These are phyloP conservation scores for Solanum chaucha DNA, from an alignment of 257 asterid genomes.

Conservation along the genomic window DNA sequence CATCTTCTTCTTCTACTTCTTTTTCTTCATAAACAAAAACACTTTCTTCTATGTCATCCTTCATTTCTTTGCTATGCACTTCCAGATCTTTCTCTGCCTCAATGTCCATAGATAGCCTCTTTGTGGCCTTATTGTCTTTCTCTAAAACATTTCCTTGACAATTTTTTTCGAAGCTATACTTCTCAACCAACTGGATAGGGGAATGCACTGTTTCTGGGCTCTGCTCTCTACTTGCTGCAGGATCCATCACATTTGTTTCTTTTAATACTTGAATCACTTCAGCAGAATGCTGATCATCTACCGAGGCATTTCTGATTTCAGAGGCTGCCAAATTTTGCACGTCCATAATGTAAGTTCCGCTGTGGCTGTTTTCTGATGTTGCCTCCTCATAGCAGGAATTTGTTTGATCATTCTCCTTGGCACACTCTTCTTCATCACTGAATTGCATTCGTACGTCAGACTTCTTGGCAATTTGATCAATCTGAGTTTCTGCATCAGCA, in stretches of 20 bases:
- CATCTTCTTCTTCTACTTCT: not conserved
- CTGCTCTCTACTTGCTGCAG: not conserved
- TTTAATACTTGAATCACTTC: not conserved
- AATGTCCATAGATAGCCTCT: too few relatives aligned
- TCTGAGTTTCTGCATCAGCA: not conserved
- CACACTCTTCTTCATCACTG: not conserved
- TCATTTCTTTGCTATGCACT: too few relatives aligned
- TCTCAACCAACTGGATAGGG: not conserved
- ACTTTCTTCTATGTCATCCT: not conserved
- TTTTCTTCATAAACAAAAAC: not conserved
- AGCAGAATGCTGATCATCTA: not conserved
- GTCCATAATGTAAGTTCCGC: not conserved
- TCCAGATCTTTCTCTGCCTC: too few relatives aligned
- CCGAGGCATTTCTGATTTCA: not conserved
- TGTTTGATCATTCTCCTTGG: not conserved
- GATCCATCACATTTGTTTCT: not conserved
- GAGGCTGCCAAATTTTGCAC: conserved; percentile 6
- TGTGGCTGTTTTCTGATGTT: not conserved
- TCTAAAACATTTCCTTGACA: not conserved
- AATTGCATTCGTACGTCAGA: not conserved
- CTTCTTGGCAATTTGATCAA: not conserved
- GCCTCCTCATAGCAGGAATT: not conserved
- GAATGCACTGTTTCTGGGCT: not conserved
- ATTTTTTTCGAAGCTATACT: not conserved
- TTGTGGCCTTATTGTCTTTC: not conserved